Evolutionary conservation across 73 alveolate species (phyloP), one percentile per base, ranked within the genome.

Genomic region (Effrenium voratum): DNA sequence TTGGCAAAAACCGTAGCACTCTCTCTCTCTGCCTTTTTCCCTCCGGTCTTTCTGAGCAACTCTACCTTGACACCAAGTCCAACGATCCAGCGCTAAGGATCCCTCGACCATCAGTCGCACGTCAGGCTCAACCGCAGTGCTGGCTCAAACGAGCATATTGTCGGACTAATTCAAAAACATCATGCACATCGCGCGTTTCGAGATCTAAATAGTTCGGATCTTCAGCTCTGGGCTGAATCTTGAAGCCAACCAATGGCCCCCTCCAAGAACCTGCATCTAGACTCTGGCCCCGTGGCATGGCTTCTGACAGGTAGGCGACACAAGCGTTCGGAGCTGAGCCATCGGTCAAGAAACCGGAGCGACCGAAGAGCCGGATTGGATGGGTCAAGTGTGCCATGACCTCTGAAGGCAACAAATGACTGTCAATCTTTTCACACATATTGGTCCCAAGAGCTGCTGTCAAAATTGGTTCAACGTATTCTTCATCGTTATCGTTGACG

Each of bases 131-230:
- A n/a, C n/a, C n/a, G n/a, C n/a, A n/a, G n/a, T n/a, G n/a, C n/a
- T n/a, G n/a, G n/a, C n/a, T n/a, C n/a, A n/a, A n/a, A n/a, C n/a
- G 63, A 12, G 63, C 87, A 77, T 41, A 77, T 44, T 77, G 87
- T 5, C 40, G 40, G 8, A 77, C 43, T 43, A 77, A 22, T 44
- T 77, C 87, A 10, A 77, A 55, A 40, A 73, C 84, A 73, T 80
- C 72, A 47, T 80, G 91, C 72, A 47, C 46, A 49, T 80, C 91
- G 34, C 44, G 60, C 91, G 44, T 80, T 26, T 80, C 72, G 0
- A 80, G 47, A 52, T 82, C 93, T 16, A 82, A 49, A 82, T 2
- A 49, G 40, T 52, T 59, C 4, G 93, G 93, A 52, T 82, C 93
- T 32, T 15, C 30, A 2, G 50, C 24, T 16, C 52, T 3, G 70